Evolutionary conservation across 805 yeast species (phyloP).

Genomic region (Wickerhamiella azyma): DNA sequence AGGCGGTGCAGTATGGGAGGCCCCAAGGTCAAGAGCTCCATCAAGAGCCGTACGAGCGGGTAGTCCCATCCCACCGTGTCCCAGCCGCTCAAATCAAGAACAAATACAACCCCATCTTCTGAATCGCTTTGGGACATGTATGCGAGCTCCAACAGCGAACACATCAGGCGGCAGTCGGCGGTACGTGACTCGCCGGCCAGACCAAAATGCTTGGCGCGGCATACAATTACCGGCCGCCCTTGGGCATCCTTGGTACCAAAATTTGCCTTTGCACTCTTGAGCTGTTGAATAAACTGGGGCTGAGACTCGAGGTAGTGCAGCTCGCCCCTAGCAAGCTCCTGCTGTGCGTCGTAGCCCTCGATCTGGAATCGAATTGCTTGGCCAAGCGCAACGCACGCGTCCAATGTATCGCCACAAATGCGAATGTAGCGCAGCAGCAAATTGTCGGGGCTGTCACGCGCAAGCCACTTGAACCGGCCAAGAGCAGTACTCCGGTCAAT

Average conservation of each 20-base stretch:
- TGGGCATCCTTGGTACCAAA: neutral
- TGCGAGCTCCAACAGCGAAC: neutral
- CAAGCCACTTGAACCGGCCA: neutral
- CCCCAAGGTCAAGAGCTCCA: conserved; percentile 25
- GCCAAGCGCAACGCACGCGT: conserved; percentile 15
- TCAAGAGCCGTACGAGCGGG: conserved; percentile 30
- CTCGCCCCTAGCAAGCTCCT: conserved; percentile 1
- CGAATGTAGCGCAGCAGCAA: conserved; percentile 2
- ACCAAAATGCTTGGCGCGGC: neutral
- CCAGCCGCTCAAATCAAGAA: conserved; percentile 65
- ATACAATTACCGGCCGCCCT: neutral
- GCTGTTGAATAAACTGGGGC: neutral
- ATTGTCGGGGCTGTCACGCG: neutral
- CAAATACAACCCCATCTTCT: conserved; percentile 48
- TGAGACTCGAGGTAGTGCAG: neutral
- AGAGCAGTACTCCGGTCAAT: neutral
- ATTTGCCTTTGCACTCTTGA: neutral
- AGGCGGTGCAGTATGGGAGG: neutral
- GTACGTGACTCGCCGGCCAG: neutral
- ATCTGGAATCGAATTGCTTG: neutral
- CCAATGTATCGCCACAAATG: neutral
- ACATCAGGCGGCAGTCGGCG: neutral
- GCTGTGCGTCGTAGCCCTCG: neutral
- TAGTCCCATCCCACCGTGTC: conserved; percentile 66
- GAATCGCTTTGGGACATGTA: conserved; percentile 41